Evolutionary conservation across 2,329 filamentous ascomycete species (phyloP), one percentile per base, ranked within the genome.

Genomic region (Lecanicillium sp.): DNA sequence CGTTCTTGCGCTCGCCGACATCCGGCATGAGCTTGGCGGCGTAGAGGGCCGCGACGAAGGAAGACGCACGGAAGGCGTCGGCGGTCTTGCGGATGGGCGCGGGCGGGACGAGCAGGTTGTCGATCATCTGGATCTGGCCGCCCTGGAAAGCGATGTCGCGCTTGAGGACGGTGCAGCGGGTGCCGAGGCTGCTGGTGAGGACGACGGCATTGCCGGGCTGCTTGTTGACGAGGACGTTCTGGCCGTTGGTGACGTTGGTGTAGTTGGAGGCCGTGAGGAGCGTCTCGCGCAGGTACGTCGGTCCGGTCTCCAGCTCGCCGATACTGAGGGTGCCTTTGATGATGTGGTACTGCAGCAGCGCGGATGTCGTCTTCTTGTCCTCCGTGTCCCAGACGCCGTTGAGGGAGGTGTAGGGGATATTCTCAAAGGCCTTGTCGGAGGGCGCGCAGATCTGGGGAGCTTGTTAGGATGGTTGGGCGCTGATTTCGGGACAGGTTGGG

Each of bases 271-370:
- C 62, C 6, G 58, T 65, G 39, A 79, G 63, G 15, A 75, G 64
- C 1, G 72, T 75, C 27, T 67, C 60, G 21, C n/a, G n/a, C 47
- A 74, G 70, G 17, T 61, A 60, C 1, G 67, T 62, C 3, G 62
- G 62, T 2, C 69, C 69, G 0, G 58, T 51, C 2, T 60, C 51
- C 29, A 77, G 63, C 15, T 58, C 60, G 7, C 57, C 61, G 5
- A 67, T 66, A 4, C 62, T 56, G 11, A 82, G 68, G 12, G 70
- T 72, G 41, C 72, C 74, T 43, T 73, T 67, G 21, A 84, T 66
- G 43, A 84, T 73, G 63, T 86, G 81, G 62, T 86, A 86, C 43
- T 73, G 65, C 5, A 86, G 70, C 26, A 84, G 70, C 27, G 64
- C 62, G n/a, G 70, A 61, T 3, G 70, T 65, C 8, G 77, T 66